Evolutionary conservation across 129 eudicot genomes (phyloP).

Genomic region (Saposhnikovia divaricata): DNA sequence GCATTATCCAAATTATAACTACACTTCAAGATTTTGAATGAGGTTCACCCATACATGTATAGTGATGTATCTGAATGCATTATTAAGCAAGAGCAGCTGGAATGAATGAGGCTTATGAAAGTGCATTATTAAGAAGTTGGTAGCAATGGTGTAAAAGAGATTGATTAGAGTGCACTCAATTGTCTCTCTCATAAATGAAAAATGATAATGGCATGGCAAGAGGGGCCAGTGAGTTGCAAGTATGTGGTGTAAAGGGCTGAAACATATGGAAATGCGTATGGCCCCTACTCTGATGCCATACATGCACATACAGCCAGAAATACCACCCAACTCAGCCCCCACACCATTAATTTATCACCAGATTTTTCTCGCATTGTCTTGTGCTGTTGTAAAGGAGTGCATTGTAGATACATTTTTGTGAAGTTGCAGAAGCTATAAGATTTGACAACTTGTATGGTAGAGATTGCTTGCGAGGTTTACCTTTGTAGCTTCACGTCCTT

Average conservation of each 20-base stretch:
- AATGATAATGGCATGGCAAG: slow-evolving; percentile 2
- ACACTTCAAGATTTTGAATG: neutral
- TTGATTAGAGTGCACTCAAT: slow-evolving; percentile 4
- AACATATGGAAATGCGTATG: neutral
- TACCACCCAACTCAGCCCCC: slow-evolving; percentile 18
- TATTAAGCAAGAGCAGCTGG: neutral
- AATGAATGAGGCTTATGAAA: neutral
- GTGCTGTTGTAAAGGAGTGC: neutral
- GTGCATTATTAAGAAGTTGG: slow-evolving; percentile 11
- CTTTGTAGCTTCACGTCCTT: neutral
- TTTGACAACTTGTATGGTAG: neutral
- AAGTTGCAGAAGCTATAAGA: neutral
- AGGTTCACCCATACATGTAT: neutral
- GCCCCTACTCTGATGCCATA: neutral
- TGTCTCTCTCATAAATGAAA: slow-evolving; percentile 2
- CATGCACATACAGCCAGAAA: slow-evolving; percentile 16
- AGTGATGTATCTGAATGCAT: neutral
- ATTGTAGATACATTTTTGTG: neutral
- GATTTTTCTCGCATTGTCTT: neutral
- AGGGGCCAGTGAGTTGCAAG: slow-evolving; percentile 14
- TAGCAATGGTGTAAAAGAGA: slow-evolving; percentile 1
- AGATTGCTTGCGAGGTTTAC: neutral
- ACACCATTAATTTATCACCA: slow-evolving; percentile 5
- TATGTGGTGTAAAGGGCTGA: slow-evolving; percentile 27
- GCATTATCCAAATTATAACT: neutral